Evolutionary conservation across 2,329 filamentous ascomycete genomes (phyloP).

Genomic region (Aspergillus quadricinctus): DNA sequence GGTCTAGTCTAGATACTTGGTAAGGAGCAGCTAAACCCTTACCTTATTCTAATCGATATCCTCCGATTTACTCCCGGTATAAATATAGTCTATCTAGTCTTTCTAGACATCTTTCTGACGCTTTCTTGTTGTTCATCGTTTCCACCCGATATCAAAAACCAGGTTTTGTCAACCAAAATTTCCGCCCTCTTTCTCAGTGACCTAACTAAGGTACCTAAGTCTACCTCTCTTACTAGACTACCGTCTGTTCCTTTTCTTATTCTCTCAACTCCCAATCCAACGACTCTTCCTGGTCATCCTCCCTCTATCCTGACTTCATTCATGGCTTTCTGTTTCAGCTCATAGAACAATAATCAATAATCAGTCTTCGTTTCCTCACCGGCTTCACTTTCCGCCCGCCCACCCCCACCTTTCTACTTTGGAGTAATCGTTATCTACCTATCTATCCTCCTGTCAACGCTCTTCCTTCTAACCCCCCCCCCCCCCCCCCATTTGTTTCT

Average conservation of each 20-base stretch:
- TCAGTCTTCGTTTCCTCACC: not conserved
- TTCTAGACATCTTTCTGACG: no score
- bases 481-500: not conserved
- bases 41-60: no score
- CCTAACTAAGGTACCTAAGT: no score
- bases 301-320: not conserved
- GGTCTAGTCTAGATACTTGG: no score
- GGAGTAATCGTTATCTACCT: not conserved
- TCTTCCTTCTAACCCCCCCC: not conserved
- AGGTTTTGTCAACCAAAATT: not conserved
- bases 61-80: not conserved
- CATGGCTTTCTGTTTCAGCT: not conserved
- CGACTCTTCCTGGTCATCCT: not conserved
- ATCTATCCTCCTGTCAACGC: not conserved
- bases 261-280: no score
- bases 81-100: not conserved
- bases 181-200: no score
- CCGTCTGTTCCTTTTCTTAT: no score
- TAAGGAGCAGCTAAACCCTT: no score
- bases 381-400: not conserved
- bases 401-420: not conserved
- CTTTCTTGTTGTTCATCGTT: not conserved
- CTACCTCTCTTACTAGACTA: no score
- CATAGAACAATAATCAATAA: not conserved
- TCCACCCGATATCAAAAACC: not conserved